Evolutionary conservation across 2,329 filamentous ascomycete genomes (phyloP).

Genomic region (Annulohypoxylon truncatum): DNA sequence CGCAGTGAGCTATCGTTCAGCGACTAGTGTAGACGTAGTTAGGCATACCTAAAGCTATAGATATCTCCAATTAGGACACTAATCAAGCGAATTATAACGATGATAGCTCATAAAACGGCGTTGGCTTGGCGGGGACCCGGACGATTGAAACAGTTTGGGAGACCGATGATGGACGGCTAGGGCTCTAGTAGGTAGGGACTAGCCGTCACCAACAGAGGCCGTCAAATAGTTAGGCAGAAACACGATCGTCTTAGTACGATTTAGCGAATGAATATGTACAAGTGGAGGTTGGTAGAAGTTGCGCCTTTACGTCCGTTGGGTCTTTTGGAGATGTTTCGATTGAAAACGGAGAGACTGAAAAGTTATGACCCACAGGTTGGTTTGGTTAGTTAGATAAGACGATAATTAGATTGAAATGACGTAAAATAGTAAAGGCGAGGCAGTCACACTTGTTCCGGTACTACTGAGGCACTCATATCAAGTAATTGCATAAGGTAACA

Average conservation of each 20-base stretch:
- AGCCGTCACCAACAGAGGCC: conserved; percentile 2
- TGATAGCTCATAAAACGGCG: conserved; percentile 30
- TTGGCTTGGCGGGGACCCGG: conserved; percentile 30
- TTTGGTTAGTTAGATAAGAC: conserved; percentile 1
- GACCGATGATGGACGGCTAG: background rate
- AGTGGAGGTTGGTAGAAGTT: background rate
- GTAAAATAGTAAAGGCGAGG: background rate
- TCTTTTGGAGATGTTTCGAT: background rate
- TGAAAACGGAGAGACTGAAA: background rate
- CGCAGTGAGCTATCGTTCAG: conserved; percentile 17
- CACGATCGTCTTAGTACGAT: background rate
- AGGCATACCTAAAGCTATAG: conserved; percentile 14
- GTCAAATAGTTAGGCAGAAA: background rate
- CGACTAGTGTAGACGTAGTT: conserved; percentile 24
- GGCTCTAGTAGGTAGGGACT: background rate
- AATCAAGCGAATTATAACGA: conserved; percentile 4
- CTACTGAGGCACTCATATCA: background rate
- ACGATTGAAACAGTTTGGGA: conserved; percentile 2
- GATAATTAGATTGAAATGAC: background rate
- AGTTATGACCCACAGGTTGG: background rate
- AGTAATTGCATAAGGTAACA: background rate
- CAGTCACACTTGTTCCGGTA: background rate
- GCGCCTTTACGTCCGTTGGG: background rate
- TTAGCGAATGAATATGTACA: background rate
- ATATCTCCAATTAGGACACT: conserved; percentile 18